phyloP scores from a whole-genome alignment of 2,329 filamentous ascomycete genomes.

The Fusarium abutilonis region DNA sequence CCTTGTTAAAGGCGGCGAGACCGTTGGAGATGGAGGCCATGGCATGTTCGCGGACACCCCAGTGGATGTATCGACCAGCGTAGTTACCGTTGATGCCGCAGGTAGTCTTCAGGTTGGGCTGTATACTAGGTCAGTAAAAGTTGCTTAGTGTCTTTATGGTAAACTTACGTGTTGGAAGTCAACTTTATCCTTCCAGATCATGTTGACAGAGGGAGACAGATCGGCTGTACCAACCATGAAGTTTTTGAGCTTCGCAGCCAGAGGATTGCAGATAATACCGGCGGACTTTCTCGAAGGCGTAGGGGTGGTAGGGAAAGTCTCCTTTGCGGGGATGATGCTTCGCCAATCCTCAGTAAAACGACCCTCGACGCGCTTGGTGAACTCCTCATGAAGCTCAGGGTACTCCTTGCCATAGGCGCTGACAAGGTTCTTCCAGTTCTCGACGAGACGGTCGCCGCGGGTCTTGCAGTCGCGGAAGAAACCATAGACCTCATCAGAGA shows the following conservation, averaged over 20 bases:
- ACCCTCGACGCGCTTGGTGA: slow-evolving; percentile 59
- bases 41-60: slow-evolving; percentile 69
- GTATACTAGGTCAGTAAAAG: slow-evolving; percentile 2
- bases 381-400: slow-evolving; percentile 61
- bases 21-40: slow-evolving; percentile 69
- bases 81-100: slow-evolving; percentile 66
- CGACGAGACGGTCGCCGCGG: slow-evolving; percentile 57
- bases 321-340: slow-evolving; percentile 57
- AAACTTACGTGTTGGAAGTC: slow-evolving; percentile 58
- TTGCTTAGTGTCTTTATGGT: not conserved
- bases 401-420: slow-evolving; percentile 55
- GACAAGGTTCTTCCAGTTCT: slow-evolving; percentile 58
- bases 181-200: slow-evolving; percentile 64
- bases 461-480: slow-evolving; percentile 60
- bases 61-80: slow-evolving; percentile 66
- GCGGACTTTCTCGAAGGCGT: slow-evolving; percentile 62
- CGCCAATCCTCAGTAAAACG: slow-evolving; percentile 59
- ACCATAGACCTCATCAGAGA: slow-evolving; percentile 57
- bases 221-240: slow-evolving; percentile 66
- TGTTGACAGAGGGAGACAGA: slow-evolving; percentile 63
- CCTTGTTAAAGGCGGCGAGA: slow-evolving; percentile 65
- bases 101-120: slow-evolving; percentile 51
- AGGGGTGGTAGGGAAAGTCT: slow-evolving; percentile 56
- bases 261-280: slow-evolving; percentile 60
- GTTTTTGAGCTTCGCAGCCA: slow-evolving; percentile 58